Conservation (phyloP, 495 filamentous ascomycete genomes). For the Rostrohypoxylon terebratum region DNA sequence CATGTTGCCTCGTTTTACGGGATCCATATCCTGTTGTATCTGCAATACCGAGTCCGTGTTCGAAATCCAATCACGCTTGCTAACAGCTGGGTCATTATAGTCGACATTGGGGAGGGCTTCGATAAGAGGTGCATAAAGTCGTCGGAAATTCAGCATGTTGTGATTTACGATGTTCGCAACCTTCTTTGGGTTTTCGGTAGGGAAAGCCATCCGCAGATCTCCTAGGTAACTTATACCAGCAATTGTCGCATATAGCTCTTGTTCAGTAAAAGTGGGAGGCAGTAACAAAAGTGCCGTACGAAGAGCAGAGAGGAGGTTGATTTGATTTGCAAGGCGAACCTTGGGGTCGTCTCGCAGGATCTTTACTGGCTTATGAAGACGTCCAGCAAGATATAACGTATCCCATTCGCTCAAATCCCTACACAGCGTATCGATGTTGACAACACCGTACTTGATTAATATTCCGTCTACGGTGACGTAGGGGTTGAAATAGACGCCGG, state of each 20-base stretch:
- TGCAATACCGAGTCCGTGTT: conserved; percentile 65
- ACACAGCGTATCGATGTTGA: conserved; percentile 89
- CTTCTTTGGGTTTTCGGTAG: conserved; percentile 91
- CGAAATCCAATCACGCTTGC: conserved; percentile 71
- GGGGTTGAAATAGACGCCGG: conserved; percentile 97
- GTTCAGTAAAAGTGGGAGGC: conserved; percentile 85
- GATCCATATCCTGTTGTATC: conserved; percentile 91
- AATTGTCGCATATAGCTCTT: conserved; percentile 88
- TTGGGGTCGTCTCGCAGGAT: conserved; percentile 93
- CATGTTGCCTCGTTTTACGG: conserved; percentile 91
- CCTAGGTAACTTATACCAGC: conserved; percentile 92
- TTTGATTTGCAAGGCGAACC: conserved; percentile 91
- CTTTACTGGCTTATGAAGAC: conserved; percentile 96
- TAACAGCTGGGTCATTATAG: conserved; percentile 77
- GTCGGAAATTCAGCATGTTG: conserved; percentile 90
- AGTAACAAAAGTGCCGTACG: conserved; percentile 89
- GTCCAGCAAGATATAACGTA: conserved; percentile 91
- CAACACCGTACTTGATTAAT: conserved; percentile 96
- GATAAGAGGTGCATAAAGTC: conserved; percentile 88
- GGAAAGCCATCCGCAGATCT: conserved; percentile 90
- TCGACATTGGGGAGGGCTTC: conserved; percentile 87
- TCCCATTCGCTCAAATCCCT: conserved; percentile 88
- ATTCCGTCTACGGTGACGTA: conserved; percentile 96
- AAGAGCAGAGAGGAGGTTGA: conserved; percentile 91
- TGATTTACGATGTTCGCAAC: conserved; percentile 91